Evolutionary conservation across 768 basidiomycete genomes (phyloP).

Genomic region (Holtermannia corniformis): DNA sequence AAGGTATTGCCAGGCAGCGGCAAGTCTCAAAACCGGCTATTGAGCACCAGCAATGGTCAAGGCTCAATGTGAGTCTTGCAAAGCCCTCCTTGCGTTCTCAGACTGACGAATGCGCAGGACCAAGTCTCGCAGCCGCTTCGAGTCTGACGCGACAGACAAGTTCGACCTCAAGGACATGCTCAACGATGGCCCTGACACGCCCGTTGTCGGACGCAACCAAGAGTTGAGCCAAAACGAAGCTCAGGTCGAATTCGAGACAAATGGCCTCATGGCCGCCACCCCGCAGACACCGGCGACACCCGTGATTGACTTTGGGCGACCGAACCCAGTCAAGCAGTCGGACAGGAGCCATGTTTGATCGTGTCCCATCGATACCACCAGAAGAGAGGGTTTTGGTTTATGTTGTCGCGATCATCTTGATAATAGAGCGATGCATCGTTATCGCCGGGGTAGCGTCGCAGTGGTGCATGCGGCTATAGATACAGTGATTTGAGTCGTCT

Average conservation of each 20-base stretch:
- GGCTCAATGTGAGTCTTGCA: background rate
- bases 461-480: no score
- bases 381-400: no score
- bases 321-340: background rate
- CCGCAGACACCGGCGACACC: background rate
- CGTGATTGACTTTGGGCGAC: background rate
- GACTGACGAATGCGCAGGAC: background rate
- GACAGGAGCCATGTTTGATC: background rate
- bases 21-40: background rate
- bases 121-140: background rate
- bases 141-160: background rate
- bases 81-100: background rate
- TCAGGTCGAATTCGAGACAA: background rate
- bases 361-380: no score
- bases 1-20: slow-evolving; percentile 7
- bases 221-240: background rate
- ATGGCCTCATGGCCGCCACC: background rate
- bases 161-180: background rate
- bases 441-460: no score
- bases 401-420: no score
- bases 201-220: background rate
- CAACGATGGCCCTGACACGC: background rate
- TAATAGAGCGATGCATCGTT: no score
- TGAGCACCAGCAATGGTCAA: background rate
- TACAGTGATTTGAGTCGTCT: no score